Conservation (phyloP, 345 rosid species). For the Moringa oleifera region DNA sequence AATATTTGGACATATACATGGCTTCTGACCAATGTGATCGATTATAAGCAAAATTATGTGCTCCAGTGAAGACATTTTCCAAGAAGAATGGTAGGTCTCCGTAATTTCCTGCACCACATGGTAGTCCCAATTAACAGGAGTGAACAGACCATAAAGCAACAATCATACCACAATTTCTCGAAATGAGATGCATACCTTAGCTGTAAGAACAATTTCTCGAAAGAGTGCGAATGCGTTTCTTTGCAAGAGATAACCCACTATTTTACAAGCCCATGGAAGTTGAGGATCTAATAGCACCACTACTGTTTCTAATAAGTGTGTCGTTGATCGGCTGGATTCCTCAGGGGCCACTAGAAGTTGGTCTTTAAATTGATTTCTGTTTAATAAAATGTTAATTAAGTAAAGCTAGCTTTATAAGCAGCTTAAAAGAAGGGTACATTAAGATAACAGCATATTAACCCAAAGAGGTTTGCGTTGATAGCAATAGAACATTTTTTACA, state of each 20-base stretch:
- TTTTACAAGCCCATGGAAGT: conserved; percentile 89
- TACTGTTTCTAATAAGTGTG: conserved; percentile 64
- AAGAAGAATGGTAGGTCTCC: conserved; percentile 17
- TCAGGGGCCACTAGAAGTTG: conserved; percentile 41
- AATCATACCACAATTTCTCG: neutral
- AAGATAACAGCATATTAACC: neutral
- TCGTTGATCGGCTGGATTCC: conserved; percentile 39
- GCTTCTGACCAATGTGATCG: conserved; percentile 58
- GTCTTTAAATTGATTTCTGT: conserved; percentile 58
- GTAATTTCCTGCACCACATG: conserved; percentile 53
- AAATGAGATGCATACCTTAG: conserved; percentile 45
- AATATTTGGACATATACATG: conserved; percentile 59
- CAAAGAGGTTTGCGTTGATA: too few relatives aligned
- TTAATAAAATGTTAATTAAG: conserved; percentile 22
- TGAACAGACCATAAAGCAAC: neutral
- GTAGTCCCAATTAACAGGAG: too few relatives aligned
- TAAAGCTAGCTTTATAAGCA: conserved; percentile 5
- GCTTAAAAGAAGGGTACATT: neutral
- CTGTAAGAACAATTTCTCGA: conserved; percentile 57
- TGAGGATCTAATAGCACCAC: conserved; percentile 61
- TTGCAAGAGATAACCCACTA: conserved; percentile 54
- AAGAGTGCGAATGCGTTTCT: conserved; percentile 48
- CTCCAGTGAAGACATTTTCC: conserved; percentile 56
- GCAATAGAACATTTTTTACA: too few relatives aligned
- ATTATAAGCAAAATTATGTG: conserved; percentile 44